phyloP scores from a whole-genome alignment of 176 grass and related monocot species.

The Thalia dealbata region DNA sequence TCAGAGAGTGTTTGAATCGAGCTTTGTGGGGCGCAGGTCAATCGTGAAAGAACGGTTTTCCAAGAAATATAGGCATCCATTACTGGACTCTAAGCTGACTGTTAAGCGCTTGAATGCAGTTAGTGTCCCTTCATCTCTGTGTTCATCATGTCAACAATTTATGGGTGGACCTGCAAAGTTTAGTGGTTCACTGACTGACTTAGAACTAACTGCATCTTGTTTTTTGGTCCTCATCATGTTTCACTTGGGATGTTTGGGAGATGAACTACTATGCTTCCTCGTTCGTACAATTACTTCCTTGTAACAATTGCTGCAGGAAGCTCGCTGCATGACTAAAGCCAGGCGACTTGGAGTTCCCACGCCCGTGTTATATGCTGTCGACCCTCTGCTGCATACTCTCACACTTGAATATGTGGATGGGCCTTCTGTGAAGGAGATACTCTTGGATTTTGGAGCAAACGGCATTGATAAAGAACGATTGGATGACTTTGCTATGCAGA shows the following conservation, averaged over 20 bases:
- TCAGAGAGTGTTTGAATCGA: slow-evolving; percentile 72
- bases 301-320: slow-evolving; percentile 43
- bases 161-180: too few relatives aligned
- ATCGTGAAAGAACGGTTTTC: slow-evolving; percentile 89
- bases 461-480: slow-evolving; percentile 52
- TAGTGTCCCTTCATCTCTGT: slow-evolving; percentile 8
- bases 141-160: too few relatives aligned
- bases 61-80: slow-evolving; percentile 77
- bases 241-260: neutral
- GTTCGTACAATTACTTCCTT: slow-evolving; percentile 20
- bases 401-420: slow-evolving; percentile 86
- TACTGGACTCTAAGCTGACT: slow-evolving; percentile 82
- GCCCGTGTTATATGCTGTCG: slow-evolving; percentile 74
- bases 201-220: neutral
- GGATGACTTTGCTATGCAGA: slow-evolving; percentile 65
- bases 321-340: slow-evolving; percentile 95
- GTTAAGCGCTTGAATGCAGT: slow-evolving; percentile 77
- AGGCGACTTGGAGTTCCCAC: slow-evolving; percentile 80
- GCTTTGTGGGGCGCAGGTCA: slow-evolving; percentile 52
- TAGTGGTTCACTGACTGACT: too few relatives aligned
- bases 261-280: neutral
- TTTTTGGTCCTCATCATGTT: neutral
- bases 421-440: slow-evolving; percentile 68
- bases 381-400: slow-evolving; percentile 64
- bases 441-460: slow-evolving; percentile 68